A percentile compares a stretch with the other conserved stretches of the same genome.
Conservation (phyloP, 2,329 filamentous ascomycete genomes). For the Teratosphaeria zuluensis region DNA sequence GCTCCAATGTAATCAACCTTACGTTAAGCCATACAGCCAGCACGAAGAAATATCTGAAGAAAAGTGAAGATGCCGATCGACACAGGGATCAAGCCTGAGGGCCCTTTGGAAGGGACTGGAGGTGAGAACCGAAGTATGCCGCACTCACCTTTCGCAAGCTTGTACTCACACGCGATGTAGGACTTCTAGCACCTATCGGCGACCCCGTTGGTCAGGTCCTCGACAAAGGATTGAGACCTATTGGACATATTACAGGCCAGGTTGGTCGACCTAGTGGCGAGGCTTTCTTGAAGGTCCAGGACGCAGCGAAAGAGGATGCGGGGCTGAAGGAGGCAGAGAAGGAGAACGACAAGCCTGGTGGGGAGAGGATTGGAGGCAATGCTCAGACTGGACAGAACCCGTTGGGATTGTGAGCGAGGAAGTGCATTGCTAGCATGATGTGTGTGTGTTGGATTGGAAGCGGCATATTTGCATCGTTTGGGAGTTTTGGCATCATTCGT, state of each 20-base stretch:
- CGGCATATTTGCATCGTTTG: not conserved
- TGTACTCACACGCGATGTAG: conserved; percentile 1
- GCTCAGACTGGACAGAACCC: conserved; percentile 27
- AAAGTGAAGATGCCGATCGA: not conserved
- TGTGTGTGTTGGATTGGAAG: not conserved
- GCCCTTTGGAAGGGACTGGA: not conserved
- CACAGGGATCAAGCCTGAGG: not conserved
- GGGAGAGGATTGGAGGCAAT: conserved; percentile 25
- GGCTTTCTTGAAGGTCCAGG: conserved; percentile 15
- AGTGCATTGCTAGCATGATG: not conserved
- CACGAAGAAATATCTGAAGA: not conserved
- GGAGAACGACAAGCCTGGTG: conserved; percentile 17
- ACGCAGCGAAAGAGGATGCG: conserved; percentile 15
- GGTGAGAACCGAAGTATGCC: not conserved
- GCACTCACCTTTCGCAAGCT: not conserved
- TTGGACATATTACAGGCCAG: conserved; percentile 20
- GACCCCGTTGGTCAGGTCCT: conserved; percentile 27
- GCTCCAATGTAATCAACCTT: not conserved
- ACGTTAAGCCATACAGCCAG: not conserved
- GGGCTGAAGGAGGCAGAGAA: conserved; percentile 15
- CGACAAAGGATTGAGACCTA: conserved; percentile 19
- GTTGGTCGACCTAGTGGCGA: conserved; percentile 22
- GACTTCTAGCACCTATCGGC: conserved; percentile 22
- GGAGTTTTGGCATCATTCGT: not conserved
- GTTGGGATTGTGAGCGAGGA: conserved; percentile 20